Evolutionary conservation across 108 stramenopile genomes (phyloP).

Genomic region (Nannochloropsis salina): DNA sequence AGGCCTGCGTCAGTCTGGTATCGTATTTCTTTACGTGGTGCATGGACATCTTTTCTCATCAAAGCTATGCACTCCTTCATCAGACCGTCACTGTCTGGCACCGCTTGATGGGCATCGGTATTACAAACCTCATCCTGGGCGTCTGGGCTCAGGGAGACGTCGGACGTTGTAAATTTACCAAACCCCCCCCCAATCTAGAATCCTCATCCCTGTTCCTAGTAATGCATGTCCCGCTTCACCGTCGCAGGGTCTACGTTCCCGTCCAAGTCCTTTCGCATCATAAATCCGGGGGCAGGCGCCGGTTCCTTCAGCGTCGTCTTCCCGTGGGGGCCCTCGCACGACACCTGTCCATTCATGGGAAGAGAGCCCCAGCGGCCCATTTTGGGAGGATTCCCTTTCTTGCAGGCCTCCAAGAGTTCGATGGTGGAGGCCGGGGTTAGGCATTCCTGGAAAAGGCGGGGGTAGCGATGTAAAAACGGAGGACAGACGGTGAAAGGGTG

Average conservation of each 20-base stretch:
- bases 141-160: too few species aligned
- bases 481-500: conserved; percentile 51
- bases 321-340: conserved; percentile 96
- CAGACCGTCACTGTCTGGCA: too few species aligned
- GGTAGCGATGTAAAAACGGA: conserved; percentile 68
- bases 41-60: too few species aligned
- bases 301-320: conserved; percentile 74
- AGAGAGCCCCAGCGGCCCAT: conserved; percentile 98
- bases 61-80: too few species aligned
- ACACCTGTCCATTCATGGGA: conserved; percentile 99
- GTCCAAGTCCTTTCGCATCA: conserved; percentile 57
- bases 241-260: conserved; percentile 85
- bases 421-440: conserved; percentile 88
- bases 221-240: conserved; percentile 95
- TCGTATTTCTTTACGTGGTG: too few species aligned
- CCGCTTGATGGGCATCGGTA: too few species aligned
- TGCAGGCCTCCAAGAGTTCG: conserved; percentile 88
- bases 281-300: conserved; percentile 64
- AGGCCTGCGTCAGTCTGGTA: too few species aligned
- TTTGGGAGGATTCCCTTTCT: conserved; percentile 66
- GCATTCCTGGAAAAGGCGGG: conserved; percentile 63
- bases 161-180: neutral
- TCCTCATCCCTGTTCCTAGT: conserved; percentile 50
- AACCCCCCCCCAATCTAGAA: neutral
- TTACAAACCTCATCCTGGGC: too few species aligned